Percentiles rank a stretch among this genome's conserved stretches.
Evolutionary conservation across 1,284 basidiomycete genomes (phyloP).

Genomic region (Rhizoctonia solani): DNA sequence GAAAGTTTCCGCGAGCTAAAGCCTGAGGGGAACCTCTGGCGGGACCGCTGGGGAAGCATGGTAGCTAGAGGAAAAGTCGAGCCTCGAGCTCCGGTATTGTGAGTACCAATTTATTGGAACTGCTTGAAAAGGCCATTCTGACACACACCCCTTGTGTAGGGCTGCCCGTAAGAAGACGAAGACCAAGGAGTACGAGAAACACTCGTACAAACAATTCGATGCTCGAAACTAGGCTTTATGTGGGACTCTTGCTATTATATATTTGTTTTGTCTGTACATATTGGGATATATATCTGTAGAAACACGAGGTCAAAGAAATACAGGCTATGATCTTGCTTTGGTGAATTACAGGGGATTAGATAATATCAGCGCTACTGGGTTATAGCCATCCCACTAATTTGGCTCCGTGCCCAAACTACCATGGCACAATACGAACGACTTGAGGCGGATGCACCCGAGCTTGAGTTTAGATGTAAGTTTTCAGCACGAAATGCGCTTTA

Average conservation of each 20-base stretch:
- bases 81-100: constrained; percentile 74
- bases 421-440: constrained; percentile 33
- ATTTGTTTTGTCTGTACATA: background rate
- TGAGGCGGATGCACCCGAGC: constrained; percentile 27
- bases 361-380: too few species aligned
- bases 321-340: too few species aligned
- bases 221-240: constrained; percentile 6
- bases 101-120: constrained; percentile 45
- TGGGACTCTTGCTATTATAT: background rate
- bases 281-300: too few species aligned
- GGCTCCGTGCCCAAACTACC: background rate
- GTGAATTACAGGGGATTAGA: too few species aligned
- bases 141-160: constrained; percentile 47
- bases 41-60: constrained; percentile 82
- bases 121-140: constrained; percentile 26
- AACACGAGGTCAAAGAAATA: too few species aligned
- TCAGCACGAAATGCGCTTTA: background rate
- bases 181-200: constrained; percentile 84
- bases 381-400: too few species aligned
- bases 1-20: constrained; percentile 82
- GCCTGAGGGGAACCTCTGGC: constrained; percentile 93
- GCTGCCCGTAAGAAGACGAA: constrained; percentile 64
- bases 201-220: constrained; percentile 82
- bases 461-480: constrained; percentile 38
- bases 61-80: constrained; percentile 80